A percentile compares a stretch with the other conserved stretches of the same genome.
Evolutionary conservation across 2,329 filamentous ascomycete genomes (phyloP).

Genomic region (Colletotrichum agaves): DNA sequence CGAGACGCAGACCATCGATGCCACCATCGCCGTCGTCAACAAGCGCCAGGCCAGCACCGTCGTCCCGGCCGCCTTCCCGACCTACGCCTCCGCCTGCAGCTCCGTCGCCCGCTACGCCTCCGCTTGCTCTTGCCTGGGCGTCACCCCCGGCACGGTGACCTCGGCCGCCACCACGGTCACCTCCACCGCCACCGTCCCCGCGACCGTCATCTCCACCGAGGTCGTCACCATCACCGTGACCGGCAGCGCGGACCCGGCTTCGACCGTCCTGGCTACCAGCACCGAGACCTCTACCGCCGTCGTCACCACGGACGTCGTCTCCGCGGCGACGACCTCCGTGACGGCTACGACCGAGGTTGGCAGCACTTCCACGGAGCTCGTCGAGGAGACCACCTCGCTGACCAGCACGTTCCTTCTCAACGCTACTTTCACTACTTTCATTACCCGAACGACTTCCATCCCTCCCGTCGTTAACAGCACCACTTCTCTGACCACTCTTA

Average conservation of each 20-base stretch:
- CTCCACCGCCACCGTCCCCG: conserved; percentile 29
- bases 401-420: conserved; percentile 28
- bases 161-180: conserved; percentile 28
- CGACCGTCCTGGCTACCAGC: conserved; percentile 16
- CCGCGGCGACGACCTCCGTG: conserved; percentile 16
- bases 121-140: conserved; percentile 42
- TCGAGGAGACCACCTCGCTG: conserved; percentile 31
- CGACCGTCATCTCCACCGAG: conserved; percentile 32
- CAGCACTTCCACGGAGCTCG: conserved; percentile 31
- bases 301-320: conserved; percentile 7
- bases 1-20: conserved; percentile 33
- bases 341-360: conserved; percentile 23
- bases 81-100: conserved; percentile 41
- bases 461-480: conserved; percentile 18
- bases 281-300: conserved; percentile 9
- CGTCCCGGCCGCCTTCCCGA: conserved; percentile 33
- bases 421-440: conserved; percentile 34
- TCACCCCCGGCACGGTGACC: conserved; percentile 39
- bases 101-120: conserved; percentile 40
- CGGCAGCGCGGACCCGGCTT: conserved; percentile 9
- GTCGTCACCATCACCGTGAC: conserved; percentile 34
- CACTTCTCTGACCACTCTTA: background rate
- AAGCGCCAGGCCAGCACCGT: conserved; percentile 26
- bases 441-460: conserved; percentile 27
- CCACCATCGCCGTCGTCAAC: conserved; percentile 19